Base-by-base conservation (phyloP, 2,329 filamentous ascomycete genomes). In the Neodidymelliopsis sp. region DNA sequence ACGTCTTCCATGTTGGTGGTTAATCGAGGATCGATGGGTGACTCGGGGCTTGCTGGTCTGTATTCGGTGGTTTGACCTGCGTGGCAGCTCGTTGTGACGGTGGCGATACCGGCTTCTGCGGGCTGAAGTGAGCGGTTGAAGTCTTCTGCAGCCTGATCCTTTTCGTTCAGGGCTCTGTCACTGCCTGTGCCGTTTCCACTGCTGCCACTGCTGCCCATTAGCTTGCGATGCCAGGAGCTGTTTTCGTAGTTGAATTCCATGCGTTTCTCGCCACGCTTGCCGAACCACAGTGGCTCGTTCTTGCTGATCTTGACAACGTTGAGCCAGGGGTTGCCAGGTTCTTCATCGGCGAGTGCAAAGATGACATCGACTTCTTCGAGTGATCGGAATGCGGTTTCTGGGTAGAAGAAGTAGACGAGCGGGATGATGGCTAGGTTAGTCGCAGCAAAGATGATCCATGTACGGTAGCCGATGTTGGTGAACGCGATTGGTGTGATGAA, bases 341-440 rank as follows among this genome's bases (percentile, higher is more conserved):
- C 77, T 53, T 83, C 80, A 56, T 80, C 78, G 72, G 65, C 65
- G 10, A 67, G 50, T 58, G 75, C 75, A 73, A 87, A 86, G 58
- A 89, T 84, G 36, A 82, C 77, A 63, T 89, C 86, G 66, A 89
- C 86, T 68, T 89, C 86, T 68, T 89, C 86, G 23, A 89, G 64
- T 1, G 70, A 71, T 29, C 59, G 77, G 53, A 78, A 80, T 9
- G 81, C 81, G 6, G 82, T 85, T 61, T 84, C 83, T 0, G 82
- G 83, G 62, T 83, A 84, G 73, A 84, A 81, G 69, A 82, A 81
- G 69, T 82, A 84, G 39, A 81, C 75, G 2, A 80, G 71, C 0
- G 81, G 81, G 19, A 84, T 69, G 51, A 82, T 82, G 59, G 74
- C 73, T 28, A 79, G 76, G 59, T 83, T 83, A 35, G 61, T 69